Percentiles rank a stretch among this genome's conserved stretches.
phyloP scores from a whole-genome alignment of 1,284 basidiomycete genomes.

The Naganishia sp. region DNA sequence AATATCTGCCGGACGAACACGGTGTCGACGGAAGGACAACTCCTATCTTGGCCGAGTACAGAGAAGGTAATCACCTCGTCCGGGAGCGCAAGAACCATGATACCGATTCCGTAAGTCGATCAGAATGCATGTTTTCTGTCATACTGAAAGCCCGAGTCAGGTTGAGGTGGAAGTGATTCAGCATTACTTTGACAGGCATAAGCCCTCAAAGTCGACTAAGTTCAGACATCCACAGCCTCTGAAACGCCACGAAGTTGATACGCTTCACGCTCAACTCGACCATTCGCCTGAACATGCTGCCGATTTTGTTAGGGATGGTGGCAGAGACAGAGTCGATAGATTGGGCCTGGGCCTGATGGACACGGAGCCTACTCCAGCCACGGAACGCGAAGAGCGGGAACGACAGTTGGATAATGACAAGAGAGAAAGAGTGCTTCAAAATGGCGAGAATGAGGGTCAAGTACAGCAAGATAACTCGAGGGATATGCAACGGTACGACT shows the following conservation, averaged over 20 bases:
- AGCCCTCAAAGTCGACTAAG: conserved; percentile 35
- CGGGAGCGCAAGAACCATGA: conserved; percentile 63
- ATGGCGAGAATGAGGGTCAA: conserved; percentile 8
- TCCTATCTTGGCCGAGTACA: conserved; percentile 60
- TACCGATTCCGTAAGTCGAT: conserved; percentile 64
- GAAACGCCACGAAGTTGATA: conserved; percentile 39
- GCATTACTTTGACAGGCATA: conserved; percentile 50
- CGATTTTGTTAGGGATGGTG: conserved; percentile 39
- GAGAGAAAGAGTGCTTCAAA: conserved; percentile 17
- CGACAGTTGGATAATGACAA: conserved; percentile 32
- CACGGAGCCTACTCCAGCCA: conserved; percentile 7
- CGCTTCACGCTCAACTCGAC: conserved; percentile 32
- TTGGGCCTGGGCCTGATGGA: conserved; percentile 38
- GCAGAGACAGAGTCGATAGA: conserved; percentile 40
- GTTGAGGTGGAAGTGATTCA: conserved; percentile 66
- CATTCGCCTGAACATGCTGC: conserved; percentile 41
- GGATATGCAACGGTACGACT: not conserved
- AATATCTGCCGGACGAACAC: conserved; percentile 31
- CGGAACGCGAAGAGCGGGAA: conserved; percentile 28
- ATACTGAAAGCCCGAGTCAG: conserved; percentile 44
- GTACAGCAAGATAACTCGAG: conserved; percentile 10
- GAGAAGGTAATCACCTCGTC: conserved; percentile 68
- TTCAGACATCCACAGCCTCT: conserved; percentile 46
- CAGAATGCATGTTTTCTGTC: not conserved
- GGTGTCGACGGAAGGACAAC: conserved; percentile 45